Conservation (phyloP, 164 flowering plant species). For the Echeveria elegans region DNA sequence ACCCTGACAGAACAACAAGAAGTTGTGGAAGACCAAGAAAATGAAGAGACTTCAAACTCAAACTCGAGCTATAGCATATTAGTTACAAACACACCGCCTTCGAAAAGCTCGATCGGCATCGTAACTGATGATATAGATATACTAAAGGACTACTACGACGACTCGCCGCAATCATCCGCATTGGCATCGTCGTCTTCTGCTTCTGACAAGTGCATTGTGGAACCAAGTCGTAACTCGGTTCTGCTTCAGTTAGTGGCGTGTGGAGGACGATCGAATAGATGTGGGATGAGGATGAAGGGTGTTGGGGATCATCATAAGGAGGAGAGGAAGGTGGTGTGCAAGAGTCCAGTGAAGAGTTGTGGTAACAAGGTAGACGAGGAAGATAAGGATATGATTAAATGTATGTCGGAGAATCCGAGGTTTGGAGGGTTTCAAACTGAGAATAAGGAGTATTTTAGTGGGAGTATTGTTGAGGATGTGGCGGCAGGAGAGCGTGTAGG, state of each 20-base stretch:
- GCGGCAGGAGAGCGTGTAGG: slow-evolving; percentile 24
- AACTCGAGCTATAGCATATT: slow-evolving; percentile 34
- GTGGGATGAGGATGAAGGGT: slow-evolving; percentile 13
- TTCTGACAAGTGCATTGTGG: slow-evolving; percentile 7
- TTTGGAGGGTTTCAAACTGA: slow-evolving; percentile 61
- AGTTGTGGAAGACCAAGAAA: slow-evolving; percentile 23
- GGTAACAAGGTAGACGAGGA: slow-evolving; percentile 25
- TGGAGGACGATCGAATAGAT: slow-evolving; percentile 46
- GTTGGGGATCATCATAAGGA: neutral
- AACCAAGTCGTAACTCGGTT: slow-evolving; percentile 39
- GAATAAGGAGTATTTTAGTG: slow-evolving; percentile 89
- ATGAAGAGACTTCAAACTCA: slow-evolving; percentile 21
- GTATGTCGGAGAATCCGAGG: slow-evolving; percentile 82
- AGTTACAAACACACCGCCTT: slow-evolving; percentile 21
- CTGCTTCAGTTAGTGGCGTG: slow-evolving; percentile 68
- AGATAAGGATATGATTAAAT: slow-evolving; percentile 37
- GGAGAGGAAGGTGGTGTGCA: slow-evolving; percentile 25
- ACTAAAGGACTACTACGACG: slow-evolving; percentile 10
- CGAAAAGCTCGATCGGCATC: slow-evolving; percentile 53
- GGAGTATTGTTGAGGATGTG: slow-evolving; percentile 70
- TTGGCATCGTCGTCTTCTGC: slow-evolving; percentile 42
- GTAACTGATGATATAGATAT: slow-evolving; percentile 37
- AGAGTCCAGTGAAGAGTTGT: slow-evolving; percentile 23
- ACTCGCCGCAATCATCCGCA: slow-evolving; percentile 23
- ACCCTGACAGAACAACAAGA: slow-evolving; percentile 3